phyloP scores from a whole-genome alignment of 306 rosid genomes.

The Cyclanthera cordifolia region DNA sequence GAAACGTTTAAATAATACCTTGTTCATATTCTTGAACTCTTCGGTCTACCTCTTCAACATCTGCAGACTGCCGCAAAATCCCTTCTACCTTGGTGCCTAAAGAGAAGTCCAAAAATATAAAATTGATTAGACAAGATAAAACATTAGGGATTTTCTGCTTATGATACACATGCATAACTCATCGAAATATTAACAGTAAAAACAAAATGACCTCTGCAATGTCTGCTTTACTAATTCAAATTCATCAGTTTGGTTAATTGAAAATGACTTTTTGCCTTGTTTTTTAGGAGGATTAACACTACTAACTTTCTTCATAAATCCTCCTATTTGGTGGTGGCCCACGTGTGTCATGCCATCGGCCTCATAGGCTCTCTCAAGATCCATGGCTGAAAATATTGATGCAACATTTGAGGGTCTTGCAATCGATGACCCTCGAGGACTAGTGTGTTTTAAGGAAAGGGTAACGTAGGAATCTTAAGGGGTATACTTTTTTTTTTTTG shows the following conservation, averaged over 20 bases:
- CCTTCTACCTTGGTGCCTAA: slow-evolving; percentile 83
- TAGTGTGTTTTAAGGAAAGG: too few species aligned
- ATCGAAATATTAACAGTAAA: background rate
- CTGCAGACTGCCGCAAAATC: slow-evolving; percentile 91
- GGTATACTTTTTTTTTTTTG: too few species aligned
- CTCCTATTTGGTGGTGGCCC: background rate
- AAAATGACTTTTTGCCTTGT: background rate
- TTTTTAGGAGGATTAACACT: background rate
- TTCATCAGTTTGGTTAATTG: background rate
- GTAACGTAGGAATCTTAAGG: too few species aligned
- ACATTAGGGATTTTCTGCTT: background rate
- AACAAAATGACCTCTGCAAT: background rate
- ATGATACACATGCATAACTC: background rate
- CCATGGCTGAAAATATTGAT: background rate
- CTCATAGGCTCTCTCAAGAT: background rate
- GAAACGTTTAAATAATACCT: slow-evolving; percentile 32
- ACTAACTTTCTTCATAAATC: background rate
- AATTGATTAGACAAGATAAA: background rate
- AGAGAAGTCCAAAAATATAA: slow-evolving; percentile 1
- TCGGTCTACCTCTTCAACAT: slow-evolving; percentile 95
- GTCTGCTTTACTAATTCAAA: background rate
- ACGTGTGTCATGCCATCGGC: background rate
- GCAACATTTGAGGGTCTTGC: background rate
- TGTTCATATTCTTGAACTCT: slow-evolving; percentile 94
- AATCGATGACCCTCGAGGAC: background rate